phyloP scores from a whole-genome alignment of 2,329 filamentous ascomycete genomes.

The Cercospora sp. region DNA sequence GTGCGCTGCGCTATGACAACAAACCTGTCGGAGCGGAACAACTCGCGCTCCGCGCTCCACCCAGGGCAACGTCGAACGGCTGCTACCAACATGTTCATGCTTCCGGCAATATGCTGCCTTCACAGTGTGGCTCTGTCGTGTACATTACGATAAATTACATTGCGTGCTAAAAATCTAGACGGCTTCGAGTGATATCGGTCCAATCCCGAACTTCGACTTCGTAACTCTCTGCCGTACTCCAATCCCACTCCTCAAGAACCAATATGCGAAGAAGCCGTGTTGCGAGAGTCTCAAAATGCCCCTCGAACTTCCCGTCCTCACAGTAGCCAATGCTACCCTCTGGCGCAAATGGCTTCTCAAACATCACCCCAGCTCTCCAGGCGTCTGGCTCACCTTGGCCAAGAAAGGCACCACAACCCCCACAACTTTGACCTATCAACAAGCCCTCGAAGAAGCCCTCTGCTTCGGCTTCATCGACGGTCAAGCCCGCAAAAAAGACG shows the following conservation, averaged over 20 bases:
- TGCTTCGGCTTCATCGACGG: slow-evolving; percentile 67
- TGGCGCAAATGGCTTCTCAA: slow-evolving; percentile 27
- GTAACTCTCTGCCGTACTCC: neutral
- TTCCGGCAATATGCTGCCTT: neutral
- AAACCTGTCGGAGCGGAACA: neutral
- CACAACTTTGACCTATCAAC: slow-evolving; percentile 46
- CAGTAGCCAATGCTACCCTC: slow-evolving; percentile 20
- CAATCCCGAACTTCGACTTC: neutral
- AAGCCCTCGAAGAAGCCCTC: slow-evolving; percentile 59
- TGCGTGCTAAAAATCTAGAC: neutral
- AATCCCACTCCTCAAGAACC: neutral
- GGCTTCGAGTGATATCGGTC: neutral
- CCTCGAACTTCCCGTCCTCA: slow-evolving; percentile 22
- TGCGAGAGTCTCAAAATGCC: slow-evolving; percentile 6
- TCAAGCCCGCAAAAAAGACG: slow-evolving; percentile 50
- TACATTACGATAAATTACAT: too few species aligned
- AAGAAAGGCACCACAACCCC: slow-evolving; percentile 25
- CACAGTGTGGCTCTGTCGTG: too few species aligned
- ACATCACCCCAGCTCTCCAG: slow-evolving; percentile 14
- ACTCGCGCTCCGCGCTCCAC: neutral
- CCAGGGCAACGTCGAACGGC: neutral
- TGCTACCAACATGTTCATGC: neutral
- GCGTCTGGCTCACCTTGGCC: slow-evolving; percentile 30
- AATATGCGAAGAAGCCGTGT: neutral
- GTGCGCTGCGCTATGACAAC: neutral